Evolutionary conservation across 345 rosid species (phyloP), one percentile per base, ranked within the genome.

Genomic region (Lepidium sativum): DNA sequence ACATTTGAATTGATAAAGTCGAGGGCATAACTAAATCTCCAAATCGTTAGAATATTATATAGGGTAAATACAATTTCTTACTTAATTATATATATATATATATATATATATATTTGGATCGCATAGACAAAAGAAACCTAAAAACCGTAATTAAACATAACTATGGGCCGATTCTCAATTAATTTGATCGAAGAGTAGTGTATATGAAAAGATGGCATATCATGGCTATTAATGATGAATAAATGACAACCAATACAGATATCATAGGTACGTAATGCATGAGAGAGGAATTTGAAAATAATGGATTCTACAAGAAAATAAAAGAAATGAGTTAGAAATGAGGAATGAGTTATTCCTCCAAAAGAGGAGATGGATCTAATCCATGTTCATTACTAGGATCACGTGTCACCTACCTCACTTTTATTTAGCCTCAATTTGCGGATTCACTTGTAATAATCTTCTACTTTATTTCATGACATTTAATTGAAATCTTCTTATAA

Each of bases 351-450:
- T 45, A 63, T 35, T 63, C 55, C 75, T 47, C 37, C 56, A 5
- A 54, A 63, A 62, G 52, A 37, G 58, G 58, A 55, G 68, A n/a
- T n/a, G n/a, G n/a, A 70, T 70, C 75, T 70, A 54, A 42, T 53
- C 50, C 75, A 63, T 54, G 69, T 63, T 54, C 74, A 45, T 54
- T 43, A 45, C 64, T 23, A 23, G 25, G 25, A 16, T 70, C 63
- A 70, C 50, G 68, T 70, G 68, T 37, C 68, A 70, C 55, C 69
- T 60, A 61, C 17, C 23, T 61, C 12, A 54, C 74, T 52, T 13
- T 61, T 53, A 27, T 5, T 43, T 43, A 62, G 49, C 50, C 69
- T 63, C 37, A 14, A 62, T 54, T 45, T 18, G 9, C 75, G 75
- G 75, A 44, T 10, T 45, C 27, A 20, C 33, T 60, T 60, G 45